Evolutionary conservation across 2,329 filamentous ascomycete genomes (phyloP).

Genomic region (Graphilbum fragrans): DNA sequence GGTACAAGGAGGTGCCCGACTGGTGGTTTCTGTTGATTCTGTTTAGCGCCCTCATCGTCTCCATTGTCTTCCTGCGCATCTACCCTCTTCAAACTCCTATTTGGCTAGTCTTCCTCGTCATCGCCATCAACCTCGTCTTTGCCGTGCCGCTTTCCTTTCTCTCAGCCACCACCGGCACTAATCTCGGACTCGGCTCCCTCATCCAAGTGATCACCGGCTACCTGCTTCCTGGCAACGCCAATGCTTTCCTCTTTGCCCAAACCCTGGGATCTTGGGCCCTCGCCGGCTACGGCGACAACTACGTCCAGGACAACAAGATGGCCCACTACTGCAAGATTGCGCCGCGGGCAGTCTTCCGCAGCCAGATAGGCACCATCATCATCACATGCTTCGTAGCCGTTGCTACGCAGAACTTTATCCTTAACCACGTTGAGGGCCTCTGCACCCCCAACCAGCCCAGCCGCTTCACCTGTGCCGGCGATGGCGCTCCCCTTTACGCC

Average conservation of each 20-base stretch:
- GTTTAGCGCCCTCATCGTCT: conserved; percentile 13
- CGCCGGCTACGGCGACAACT: conserved; percentile 28
- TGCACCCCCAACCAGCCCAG: conserved; percentile 17
- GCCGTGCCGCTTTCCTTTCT: conserved; percentile 29
- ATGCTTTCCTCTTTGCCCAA: conserved; percentile 26
- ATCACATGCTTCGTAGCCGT: conserved; percentile 26
- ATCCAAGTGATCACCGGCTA: conserved; percentile 30
- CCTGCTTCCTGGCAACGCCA: conserved; percentile 15
- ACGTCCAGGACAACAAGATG: conserved; percentile 27
- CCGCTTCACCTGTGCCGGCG: conserved; percentile 18
- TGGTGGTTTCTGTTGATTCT: conserved; percentile 35
- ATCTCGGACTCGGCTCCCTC: conserved; percentile 26
- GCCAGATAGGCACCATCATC: conserved; percentile 31
- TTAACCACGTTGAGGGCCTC: conserved; percentile 21
- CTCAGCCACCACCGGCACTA: conserved; percentile 31
- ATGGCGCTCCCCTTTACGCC: conserved; percentile 18
- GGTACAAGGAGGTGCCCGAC: conserved; percentile 33
- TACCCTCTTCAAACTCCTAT: conserved; percentile 19
- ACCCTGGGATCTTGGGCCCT: conserved; percentile 27
- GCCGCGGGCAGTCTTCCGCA: conserved; percentile 25
- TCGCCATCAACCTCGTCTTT: conserved; percentile 26
- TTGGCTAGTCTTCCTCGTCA: conserved; percentile 19
- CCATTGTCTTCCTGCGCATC: conserved; percentile 20
- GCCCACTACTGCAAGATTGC: conserved; percentile 29
- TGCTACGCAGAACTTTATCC: conserved; percentile 28